Evolutionary conservation across 495 filamentous ascomycete genomes (phyloP), one percentile per base, ranked within the genome.

Genomic region (Halenospora varia): DNA sequence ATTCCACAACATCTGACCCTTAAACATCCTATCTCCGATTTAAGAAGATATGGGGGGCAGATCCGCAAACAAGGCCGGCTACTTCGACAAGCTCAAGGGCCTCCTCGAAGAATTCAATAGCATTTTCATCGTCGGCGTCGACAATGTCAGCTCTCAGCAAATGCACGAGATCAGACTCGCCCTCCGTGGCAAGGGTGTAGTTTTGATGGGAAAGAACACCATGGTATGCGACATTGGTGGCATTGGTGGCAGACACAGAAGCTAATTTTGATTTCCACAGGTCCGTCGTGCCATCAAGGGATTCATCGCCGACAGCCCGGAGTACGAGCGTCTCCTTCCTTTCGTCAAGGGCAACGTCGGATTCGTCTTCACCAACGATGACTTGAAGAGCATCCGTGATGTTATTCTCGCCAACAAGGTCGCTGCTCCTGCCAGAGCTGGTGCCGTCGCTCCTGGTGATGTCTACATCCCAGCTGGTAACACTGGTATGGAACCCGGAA

Each of bases 1-100:
- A n/a, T 25, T n/a, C 53, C 25, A 61, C 25, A 57, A 68, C 68
- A 50, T 53, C 70, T 84, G 85, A 77, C 85, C 90, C 90, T 96
- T 93, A 96, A 96, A 94, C 71, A 94, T 85, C 90, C 90, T 93
- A 80, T 87, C 90, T 94, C 93, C 90, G 88, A 66, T 73, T 74
- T 79, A 96, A 94, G 90, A 89, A 96, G 91, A 92, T 79, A 98
- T 98, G 94, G 94, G 94, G 93, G 94, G 92, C 91, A 96, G 88
- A 79, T 83, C 87, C 57, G 84, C 75, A 67, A 92, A 85, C 84
- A 98, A 97, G 85, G 84, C 90, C 73, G 89, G 82, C 79, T 98
- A 98, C 85, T 98, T 98, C 83, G 92, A 97, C 75, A 97, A 96
- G 88, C 88, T 98, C 70, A 96, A 96, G 86, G 77, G 73, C 70